Percentiles rank a stretch among this genome's conserved stretches.
Evolutionary conservation across 192 early-diverging fungal species (phyloP).

Genomic region (Backusella macrospora): DNA sequence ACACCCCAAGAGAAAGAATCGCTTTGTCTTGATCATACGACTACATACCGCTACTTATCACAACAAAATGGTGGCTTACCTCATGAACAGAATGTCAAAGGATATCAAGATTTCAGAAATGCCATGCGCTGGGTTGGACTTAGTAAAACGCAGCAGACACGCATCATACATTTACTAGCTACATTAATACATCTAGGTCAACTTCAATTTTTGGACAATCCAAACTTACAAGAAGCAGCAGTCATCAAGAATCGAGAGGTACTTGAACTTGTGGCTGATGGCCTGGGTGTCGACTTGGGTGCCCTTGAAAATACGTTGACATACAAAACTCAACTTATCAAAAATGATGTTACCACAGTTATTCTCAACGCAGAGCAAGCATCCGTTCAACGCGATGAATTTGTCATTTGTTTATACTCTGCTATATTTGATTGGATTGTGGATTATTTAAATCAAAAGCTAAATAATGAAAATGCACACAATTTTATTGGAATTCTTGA

Average conservation of each 20-base stretch:
- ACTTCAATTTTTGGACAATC: constrained; percentile 75
- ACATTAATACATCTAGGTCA: constrained; percentile 90
- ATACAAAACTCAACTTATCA: constrained; percentile 78
- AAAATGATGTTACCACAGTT: constrained; percentile 78
- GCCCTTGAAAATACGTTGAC: constrained; percentile 78
- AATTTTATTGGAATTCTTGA: constrained; percentile 78
- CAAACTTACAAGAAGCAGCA: constrained; percentile 67
- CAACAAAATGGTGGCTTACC: constrained; percentile 66
- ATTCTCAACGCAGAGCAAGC: constrained; percentile 78
- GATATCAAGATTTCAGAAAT: constrained; percentile 58
- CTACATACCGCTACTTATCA: constrained; percentile 57
- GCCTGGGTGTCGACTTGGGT: constrained; percentile 77
- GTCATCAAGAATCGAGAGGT: constrained; percentile 74
- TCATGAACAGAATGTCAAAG: constrained; percentile 50
- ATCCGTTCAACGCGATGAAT: constrained; percentile 66
- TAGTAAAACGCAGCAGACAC: constrained; percentile 72
- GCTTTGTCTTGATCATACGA: constrained; percentile 72
- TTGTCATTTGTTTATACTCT: constrained; percentile 75
- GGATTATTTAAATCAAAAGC: constrained; percentile 80
- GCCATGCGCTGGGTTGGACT: constrained; percentile 88
- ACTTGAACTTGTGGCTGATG: constrained; percentile 73
- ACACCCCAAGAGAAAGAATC: constrained; percentile 73
- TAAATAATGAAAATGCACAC: constrained; percentile 69
- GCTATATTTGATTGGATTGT: constrained; percentile 82
- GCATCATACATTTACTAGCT: constrained; percentile 83